These are phyloP conservation scores for Avena atlantica DNA, from an alignment of 176 grass and related monocot species.

Conservation along the genomic window DNA sequence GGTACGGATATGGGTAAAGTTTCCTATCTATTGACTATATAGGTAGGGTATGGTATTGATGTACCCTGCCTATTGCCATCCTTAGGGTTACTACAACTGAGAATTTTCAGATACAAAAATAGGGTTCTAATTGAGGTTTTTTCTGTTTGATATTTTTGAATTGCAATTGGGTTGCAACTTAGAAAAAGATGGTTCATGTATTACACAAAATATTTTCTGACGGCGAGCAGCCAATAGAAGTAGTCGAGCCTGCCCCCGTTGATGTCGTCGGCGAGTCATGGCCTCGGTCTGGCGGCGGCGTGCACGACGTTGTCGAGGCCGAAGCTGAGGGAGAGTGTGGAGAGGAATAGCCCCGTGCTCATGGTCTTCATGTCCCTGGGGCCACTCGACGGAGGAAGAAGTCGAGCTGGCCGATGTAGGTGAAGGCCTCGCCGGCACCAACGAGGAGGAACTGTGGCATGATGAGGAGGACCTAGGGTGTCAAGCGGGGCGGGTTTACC, in stretches of 20 bases:
- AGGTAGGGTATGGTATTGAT: too few species aligned
- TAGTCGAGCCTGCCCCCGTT: slow-evolving; percentile 67
- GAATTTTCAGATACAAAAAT: too few species aligned
- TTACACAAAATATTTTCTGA: too few species aligned
- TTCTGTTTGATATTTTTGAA: too few species aligned
- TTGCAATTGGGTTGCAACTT: too few species aligned
- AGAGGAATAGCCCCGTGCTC: slow-evolving; percentile 93
- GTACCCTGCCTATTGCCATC: too few species aligned
- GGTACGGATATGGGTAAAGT: too few species aligned
- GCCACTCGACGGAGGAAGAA: slow-evolving; percentile 86
- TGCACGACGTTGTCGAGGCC: slow-evolving; percentile 60
- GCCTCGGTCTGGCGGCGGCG: slow-evolving; percentile 37
- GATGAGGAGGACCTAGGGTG: slow-evolving; percentile 69
- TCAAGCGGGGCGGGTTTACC: slow-evolving; percentile 70
- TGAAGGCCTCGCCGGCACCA: slow-evolving; percentile 85
- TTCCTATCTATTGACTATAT: too few species aligned
- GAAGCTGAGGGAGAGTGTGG: slow-evolving; percentile 72
- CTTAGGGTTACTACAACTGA: too few species aligned
- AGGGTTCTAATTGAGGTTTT: too few species aligned
- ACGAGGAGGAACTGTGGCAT: slow-evolving; percentile 78
- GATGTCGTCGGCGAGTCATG: slow-evolving; percentile 69
- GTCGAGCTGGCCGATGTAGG: slow-evolving; percentile 90
- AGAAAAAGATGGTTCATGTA: too few species aligned
- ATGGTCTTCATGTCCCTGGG: slow-evolving; percentile 91
- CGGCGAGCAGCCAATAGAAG: slow-evolving; percentile 85